Base-by-base conservation (phyloP, 805 yeast species). In the Lachancea thermotolerans region DNA sequence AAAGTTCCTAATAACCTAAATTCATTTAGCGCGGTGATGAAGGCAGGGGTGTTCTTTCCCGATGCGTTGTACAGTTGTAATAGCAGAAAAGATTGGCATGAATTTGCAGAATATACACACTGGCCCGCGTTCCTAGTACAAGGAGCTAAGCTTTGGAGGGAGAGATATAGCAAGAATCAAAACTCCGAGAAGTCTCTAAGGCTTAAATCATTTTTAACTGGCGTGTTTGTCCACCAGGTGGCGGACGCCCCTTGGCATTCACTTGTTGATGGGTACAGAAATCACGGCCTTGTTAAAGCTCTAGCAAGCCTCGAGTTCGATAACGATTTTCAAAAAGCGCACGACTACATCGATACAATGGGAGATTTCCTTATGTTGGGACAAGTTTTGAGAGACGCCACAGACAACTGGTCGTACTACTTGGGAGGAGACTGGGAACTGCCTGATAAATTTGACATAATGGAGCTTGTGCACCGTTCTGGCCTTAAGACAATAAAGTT, bases 231-330 rank as follows among this genome's bases (percentile, higher is more conserved):
- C 1, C 88, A 82, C 57, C 87, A 82, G 50, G 68, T 81, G 0
- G 70, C 81, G 2, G 88, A 82, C 52, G 73, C 79, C 0, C 69
- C 81, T 21, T 82, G 88, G 88, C 89, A 82, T 57, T 79, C 85
- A 0, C 59, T 77, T 29, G 59, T 69, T 11, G 73, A 77, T 48
- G 51, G 49, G 15, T 51, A 51, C 35, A 39, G 36, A 32, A 44
- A 41, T 18, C 54, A 58, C 46, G 88, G 89, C 0, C 54, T 82
- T n/a, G 58, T 82, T 32, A 58, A 68, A 33, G 71, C 72, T 53
- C 51, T 81, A 46, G 67, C 79, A 0, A 67, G 66, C 18, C 59
- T 72, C 29, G 88, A 82, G 47, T 82, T 81, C 54, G 69, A 63
- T 45, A 82, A 79, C 0, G 71, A 74, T 47, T 52, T 56, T 12